Percentiles rank a stretch among this genome's conserved stretches.
Conservation (phyloP, 805 yeast genomes). For the Ogataea neopini region DNA sequence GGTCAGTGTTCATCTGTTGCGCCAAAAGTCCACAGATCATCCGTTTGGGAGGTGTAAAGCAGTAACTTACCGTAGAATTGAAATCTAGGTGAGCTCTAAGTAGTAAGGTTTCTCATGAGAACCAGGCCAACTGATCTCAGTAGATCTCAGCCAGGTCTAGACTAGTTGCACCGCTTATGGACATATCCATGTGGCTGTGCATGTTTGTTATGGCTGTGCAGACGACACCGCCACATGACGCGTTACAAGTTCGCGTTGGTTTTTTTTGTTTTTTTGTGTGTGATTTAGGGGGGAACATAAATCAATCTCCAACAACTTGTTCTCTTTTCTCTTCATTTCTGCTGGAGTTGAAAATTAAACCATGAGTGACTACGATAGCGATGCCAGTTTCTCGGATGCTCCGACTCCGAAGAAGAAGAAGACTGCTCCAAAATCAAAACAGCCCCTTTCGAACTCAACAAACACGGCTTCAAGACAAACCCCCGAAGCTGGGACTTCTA, state of each 20-base stretch:
- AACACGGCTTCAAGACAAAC: slow-evolving; percentile 17
- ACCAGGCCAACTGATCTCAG: no score
- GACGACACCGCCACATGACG: background rate
- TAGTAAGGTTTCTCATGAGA: no score
- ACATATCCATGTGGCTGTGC: no score
- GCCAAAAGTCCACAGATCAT: no score
- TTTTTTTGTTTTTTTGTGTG: background rate
- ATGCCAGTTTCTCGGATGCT: slow-evolving; percentile 12
- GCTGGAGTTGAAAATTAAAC: background rate
- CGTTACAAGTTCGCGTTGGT: background rate
- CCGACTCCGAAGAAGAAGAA: slow-evolving; percentile 11
- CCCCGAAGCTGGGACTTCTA: slow-evolving; percentile 9
- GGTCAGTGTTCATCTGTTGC: no score
- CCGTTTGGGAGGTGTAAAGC: no score
- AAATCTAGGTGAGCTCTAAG: no score
- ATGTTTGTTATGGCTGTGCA: background rate
- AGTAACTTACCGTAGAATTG: no score
- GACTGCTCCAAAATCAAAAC: slow-evolving; percentile 29
- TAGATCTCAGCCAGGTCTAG: no score
- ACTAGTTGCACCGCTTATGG: no score
- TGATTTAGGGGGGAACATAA: background rate
- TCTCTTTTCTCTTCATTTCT: background rate
- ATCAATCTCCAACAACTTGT: background rate
- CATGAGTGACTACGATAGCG: slow-evolving; percentile 18
- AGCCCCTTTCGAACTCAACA: slow-evolving; percentile 40